Evolutionary conservation across 2,329 filamentous ascomycete genomes (phyloP), one percentile per base, ranked within the genome.

Genomic region (Apiospora aurea): DNA sequence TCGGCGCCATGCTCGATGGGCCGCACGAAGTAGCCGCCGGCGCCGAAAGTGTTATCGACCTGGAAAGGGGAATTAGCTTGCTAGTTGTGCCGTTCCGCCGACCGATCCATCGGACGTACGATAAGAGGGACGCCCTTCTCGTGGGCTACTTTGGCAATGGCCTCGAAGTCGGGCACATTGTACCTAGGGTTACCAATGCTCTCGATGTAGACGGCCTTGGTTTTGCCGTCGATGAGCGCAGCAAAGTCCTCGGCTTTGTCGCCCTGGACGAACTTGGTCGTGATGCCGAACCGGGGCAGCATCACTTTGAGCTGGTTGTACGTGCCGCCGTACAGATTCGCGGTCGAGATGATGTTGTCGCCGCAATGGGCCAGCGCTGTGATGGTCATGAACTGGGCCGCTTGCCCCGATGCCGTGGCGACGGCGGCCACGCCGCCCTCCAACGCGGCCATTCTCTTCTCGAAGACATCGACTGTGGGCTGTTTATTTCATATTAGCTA

Each of bases 231-330:
- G 80, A 98, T 98, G 71, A 91, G 90, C 67, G 91, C 90, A 49
- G 89, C 92, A 79, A 98, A 93, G 78, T 95, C 94, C 76, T 92
- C 92, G 18, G 93, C 86, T 72, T 90, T 91, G 82, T 97, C 95
- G 64, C 94, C 94, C 71, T 91, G 87, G 78, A 97, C 89, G 78
- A 98, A 98, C 85, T 95, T 97, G 79, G 94, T 96, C 57, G 87
- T 86, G 80, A 98, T 95, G 74, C 96, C 96, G 66, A 97, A 84
- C n/a, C 95, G 90, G 8, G 94, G 93, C 71, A 98, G 87, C 76
- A 94, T 89, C 66, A 98, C 95, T 85, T 98, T 98, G 85, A 98
- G 91, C 86, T 98, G 96, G 85, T 98, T 98, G 87, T 97, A 98
- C 21, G 96, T 98, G 81, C 95, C 95, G 75, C 95, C 95, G 83